Evolutionary conservation across 2,329 filamentous ascomycete genomes (phyloP), one percentile per base, ranked within the genome.

Genomic region (Dactylonectria macrodidyma): DNA sequence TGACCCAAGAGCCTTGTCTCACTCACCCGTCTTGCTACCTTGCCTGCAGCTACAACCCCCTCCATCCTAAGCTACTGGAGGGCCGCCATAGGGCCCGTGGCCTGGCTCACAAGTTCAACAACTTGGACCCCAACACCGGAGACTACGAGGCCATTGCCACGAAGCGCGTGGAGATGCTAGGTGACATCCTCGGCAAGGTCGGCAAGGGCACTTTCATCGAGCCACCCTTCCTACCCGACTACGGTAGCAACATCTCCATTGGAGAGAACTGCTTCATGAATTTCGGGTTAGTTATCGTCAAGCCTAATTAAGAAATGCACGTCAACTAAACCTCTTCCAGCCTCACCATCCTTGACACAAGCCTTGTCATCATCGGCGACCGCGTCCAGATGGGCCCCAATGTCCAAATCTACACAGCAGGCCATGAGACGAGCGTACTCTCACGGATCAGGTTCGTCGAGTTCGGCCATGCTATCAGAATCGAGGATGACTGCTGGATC

Each of bases 311-410:
- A 19, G 19, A 19, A 19, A 19, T 19, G 19, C 19, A 19, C 19
- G 1, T 19, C 19, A 19, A 19, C 2, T 30, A 30, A 36, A 61
- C 3, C 2, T 5, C 4, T 0, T n/a, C 6, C 16, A 85, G 84
- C 66, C 76, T 87, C 62, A 89, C 89, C 2, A 91, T 95, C 67
- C 82, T 95, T 14, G 93, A 95, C 77, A 94, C 90, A n/a, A 92
- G 89, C 71, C 82, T 89, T 2, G 90, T 95, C 47, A 83, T 79
- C 4, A 92, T 95, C 54, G 93, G 93, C 0, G 86, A 91, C 30
- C 87, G 93, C 33, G 93, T 92, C 2, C 81, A 93, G 71, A 86
- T 95, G 62, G 93, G 92, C 0, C 92, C 93, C 0, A 91, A 90
- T 73, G 92, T 95, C 0, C 88, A 84, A 57, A 87, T 96, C 62